A percentile compares a stretch with the other conserved stretches of the same genome.
phyloP scores from a whole-genome alignment of 108 stramenopile genomes.

The Conticribra guillardii region DNA sequence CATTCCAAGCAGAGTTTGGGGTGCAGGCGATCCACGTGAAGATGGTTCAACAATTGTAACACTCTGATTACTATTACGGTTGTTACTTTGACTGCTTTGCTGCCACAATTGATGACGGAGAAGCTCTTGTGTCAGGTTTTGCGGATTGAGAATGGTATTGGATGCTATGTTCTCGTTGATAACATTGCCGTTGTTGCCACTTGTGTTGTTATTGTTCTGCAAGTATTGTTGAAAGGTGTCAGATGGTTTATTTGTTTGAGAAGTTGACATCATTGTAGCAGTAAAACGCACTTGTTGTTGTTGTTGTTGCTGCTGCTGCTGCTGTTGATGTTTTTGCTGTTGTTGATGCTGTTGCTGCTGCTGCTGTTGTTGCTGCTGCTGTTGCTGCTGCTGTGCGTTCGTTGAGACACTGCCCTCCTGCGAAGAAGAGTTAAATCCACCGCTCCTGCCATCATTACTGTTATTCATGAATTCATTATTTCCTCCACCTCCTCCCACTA shows the following conservation, averaged over 20 bases:
- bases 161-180: not conserved
- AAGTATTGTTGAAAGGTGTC: slow-evolving; percentile 3
- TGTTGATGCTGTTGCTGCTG: not conserved
- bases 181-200: not conserved
- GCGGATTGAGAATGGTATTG: not conserved
- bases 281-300: not conserved
- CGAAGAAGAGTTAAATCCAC: not conserved
- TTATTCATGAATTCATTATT: not conserved
- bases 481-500: not conserved
- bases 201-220: not conserved
- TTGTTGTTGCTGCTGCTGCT: not conserved
- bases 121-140: slow-evolving; percentile 22
- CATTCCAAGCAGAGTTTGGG: slow-evolving; percentile 1
- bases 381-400: not conserved
- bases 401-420: not conserved
- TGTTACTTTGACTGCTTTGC: slow-evolving; percentile 7
- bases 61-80: slow-evolving; percentile 21
- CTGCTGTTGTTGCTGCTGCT: not conserved
- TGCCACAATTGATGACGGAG: slow-evolving; percentile 18
- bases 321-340: not conserved
- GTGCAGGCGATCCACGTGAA: slow-evolving; percentile 44
- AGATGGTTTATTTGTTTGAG: not conserved
- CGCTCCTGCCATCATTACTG: not conserved
- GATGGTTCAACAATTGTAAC: slow-evolving; percentile 74
- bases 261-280: slow-evolving; percentile 5